Evolutionary conservation across 169 alveolate genomes (phyloP).

Genomic region (Cryptosporidium ubiquitum): DNA sequence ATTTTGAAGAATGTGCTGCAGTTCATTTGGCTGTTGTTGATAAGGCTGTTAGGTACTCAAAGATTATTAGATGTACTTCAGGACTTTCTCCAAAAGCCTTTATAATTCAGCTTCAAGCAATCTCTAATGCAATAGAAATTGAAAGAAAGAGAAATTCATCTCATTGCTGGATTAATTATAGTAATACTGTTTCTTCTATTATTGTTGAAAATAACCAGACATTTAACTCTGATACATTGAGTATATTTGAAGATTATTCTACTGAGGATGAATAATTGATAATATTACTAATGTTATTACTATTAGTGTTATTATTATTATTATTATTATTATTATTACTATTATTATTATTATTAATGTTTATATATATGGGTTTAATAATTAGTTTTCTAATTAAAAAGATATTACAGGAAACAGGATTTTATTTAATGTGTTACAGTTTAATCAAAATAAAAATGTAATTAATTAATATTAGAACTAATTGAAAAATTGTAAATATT

Average conservation of each 20-base stretch:
- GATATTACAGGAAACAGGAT: neutral
- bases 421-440: neutral
- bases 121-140: constrained; percentile 46
- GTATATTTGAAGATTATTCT: constrained; percentile 20
- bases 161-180: constrained; percentile 62
- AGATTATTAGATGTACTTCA: constrained; percentile 56
- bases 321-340: too few species aligned
- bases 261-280: constrained; percentile 62
- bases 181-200: constrained; percentile 61
- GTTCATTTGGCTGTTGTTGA: constrained; percentile 59
- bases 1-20: constrained; percentile 87
- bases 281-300: too few species aligned
- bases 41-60: constrained; percentile 25
- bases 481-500: neutral
- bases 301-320: too few species aligned
- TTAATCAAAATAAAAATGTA: neutral
- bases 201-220: constrained; percentile 21
- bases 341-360: too few species aligned
- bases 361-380: neutral
- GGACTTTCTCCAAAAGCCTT: constrained; percentile 66
- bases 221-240: neutral
- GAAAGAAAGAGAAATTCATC: constrained; percentile 58
- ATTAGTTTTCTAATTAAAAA: neutral
- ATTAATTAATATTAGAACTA: neutral
- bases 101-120: constrained; percentile 34